Conservation (phyloP, 129 eudicot genomes). For the Oenanthe sinensis region DNA sequence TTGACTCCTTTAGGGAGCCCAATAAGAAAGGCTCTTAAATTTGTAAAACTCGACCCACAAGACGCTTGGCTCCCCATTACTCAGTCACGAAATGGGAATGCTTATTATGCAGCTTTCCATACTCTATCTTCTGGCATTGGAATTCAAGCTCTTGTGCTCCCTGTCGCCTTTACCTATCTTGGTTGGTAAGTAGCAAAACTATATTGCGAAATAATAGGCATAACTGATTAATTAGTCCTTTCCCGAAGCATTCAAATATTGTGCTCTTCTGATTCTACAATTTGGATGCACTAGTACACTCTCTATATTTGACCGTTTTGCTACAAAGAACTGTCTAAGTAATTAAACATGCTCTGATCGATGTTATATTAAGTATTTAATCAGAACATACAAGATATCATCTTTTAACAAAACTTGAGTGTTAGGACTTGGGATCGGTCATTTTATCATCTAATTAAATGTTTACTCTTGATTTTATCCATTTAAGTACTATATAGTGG, state of each 20-base stretch:
- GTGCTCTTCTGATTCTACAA: too few species aligned
- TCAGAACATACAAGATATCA: background rate
- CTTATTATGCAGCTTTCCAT: constrained; percentile 47
- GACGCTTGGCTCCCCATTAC: constrained; percentile 57
- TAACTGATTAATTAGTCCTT: background rate
- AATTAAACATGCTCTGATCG: background rate
- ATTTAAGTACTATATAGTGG: too few species aligned
- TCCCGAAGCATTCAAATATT: background rate
- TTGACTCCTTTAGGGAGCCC: constrained; percentile 50
- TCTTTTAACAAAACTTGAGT: background rate
- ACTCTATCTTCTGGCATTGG: constrained; percentile 49
- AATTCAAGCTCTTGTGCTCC: constrained; percentile 43
- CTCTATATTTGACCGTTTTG: too few species aligned
- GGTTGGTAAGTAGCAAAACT: constrained; percentile 45
- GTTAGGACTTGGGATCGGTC: too few species aligned
- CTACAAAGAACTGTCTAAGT: too few species aligned
- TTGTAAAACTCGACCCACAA: constrained; percentile 40
- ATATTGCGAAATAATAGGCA: background rate
- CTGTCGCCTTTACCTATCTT: constrained; percentile 37
- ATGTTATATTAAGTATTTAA: too few species aligned
- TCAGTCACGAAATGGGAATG: constrained; percentile 44
- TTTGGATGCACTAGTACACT: background rate
- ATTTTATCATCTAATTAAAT: too few species aligned
- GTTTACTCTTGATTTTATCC: too few species aligned
- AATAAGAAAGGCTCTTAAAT: constrained; percentile 29